Conservation (phyloP, 768 basidiomycete species). For the Trametes cingulata region DNA sequence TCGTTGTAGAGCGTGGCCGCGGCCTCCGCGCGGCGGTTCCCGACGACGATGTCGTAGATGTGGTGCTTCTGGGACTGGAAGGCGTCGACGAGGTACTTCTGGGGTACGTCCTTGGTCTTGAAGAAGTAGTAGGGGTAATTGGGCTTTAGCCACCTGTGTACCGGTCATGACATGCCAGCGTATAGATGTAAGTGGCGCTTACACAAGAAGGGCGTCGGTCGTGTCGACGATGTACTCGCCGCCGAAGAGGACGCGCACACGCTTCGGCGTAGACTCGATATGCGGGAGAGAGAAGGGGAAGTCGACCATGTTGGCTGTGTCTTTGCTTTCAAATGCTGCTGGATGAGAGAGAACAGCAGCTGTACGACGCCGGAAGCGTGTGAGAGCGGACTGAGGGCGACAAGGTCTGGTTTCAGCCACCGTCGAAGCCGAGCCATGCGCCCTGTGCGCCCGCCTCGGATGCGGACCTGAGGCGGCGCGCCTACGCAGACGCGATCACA, state of each 20-base stretch:
- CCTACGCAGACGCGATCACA: constrained; percentile 20
- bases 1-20: constrained; percentile 41
- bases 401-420: constrained; percentile 1
- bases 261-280: constrained; percentile 49
- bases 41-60: constrained; percentile 50
- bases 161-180: neutral
- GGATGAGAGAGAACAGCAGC: too few species aligned
- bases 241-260: constrained; percentile 54
- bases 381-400: constrained; percentile 5
- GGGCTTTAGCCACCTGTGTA: constrained; percentile 53
- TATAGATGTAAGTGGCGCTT: constrained; percentile 26
- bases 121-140: constrained; percentile 61
- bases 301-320: constrained; percentile 4
- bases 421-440: neutral
- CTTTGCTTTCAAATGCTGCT: neutral
- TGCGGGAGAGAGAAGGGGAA: constrained; percentile 44
- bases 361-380: neutral
- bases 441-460: neutral
- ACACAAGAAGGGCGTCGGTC: constrained; percentile 60
- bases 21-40: constrained; percentile 37
- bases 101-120: constrained; percentile 43
- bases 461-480: constrained; percentile 7
- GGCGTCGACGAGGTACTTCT: constrained; percentile 38
- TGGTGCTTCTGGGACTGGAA: constrained; percentile 33
- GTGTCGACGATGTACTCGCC: constrained; percentile 58